Percentiles rank a stretch among this genome's conserved stretches.
These are phyloP conservation scores for Bryoerythrophyllum caledonicum DNA, from an alignment of 225 moss, liverwort and hornwort species.

Conservation along the genomic window DNA sequence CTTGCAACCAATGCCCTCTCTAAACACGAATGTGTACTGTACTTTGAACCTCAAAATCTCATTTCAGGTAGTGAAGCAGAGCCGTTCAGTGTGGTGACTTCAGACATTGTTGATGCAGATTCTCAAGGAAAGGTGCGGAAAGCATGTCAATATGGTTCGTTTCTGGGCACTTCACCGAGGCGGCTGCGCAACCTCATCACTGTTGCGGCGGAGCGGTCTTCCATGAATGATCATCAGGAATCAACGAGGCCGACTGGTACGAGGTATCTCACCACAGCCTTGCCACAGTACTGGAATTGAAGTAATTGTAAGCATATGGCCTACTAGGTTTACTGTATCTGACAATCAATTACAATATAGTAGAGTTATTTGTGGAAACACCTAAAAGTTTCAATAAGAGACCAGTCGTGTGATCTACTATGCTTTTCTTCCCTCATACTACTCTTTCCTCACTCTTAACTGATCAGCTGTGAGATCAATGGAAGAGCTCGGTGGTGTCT, in stretches of 20 bases:
- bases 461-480: too few relatives aligned
- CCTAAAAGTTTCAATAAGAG: too few relatives aligned
- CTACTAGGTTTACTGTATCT: neutral
- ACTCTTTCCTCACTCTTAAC: too few relatives aligned
- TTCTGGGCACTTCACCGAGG: conserved; percentile 4
- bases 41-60: neutral
- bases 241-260: conserved; percentile 34
- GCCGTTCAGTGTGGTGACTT: neutral
- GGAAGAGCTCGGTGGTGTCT: too few relatives aligned
- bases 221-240: conserved; percentile 30
- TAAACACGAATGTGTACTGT: neutral
- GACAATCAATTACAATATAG: neutral
- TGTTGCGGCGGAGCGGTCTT: conserved; percentile 36
- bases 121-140: conserved; percentile 16
- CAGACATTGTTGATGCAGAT: conserved; percentile 17
- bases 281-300: neutral
- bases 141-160: conserved; percentile 5
- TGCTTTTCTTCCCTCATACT: too few relatives aligned
- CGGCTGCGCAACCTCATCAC: conserved; percentile 25
- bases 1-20: too few relatives aligned
- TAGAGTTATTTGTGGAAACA: too few relatives aligned
- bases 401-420: too few relatives aligned
- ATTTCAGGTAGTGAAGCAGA: neutral
- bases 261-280: conserved; percentile 39
- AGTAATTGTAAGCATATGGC: too few relatives aligned